phyloP scores from a whole-genome alignment of 306 rosid species.

The Casuarina glauca region DNA sequence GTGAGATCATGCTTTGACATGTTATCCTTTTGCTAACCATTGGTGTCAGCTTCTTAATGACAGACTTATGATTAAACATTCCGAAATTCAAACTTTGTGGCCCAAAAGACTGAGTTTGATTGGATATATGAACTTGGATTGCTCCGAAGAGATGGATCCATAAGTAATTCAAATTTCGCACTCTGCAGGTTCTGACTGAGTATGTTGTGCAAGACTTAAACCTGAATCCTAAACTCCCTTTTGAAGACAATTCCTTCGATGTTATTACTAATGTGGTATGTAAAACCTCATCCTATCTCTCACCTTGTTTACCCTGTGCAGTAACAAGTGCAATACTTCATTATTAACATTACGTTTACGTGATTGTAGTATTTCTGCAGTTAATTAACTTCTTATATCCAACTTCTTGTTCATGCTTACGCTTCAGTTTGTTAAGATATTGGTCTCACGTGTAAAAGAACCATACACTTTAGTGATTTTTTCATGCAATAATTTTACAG shows the following conservation, averaged over 20 bases:
- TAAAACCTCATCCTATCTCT: constrained; percentile 1
- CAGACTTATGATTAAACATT: background rate
- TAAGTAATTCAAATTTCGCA: constrained; percentile 23
- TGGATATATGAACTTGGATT: background rate
- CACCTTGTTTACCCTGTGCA: background rate
- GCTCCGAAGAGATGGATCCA: background rate
- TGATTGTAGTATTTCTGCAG: constrained; percentile 1
- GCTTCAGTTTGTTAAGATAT: constrained; percentile 4
- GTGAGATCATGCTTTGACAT: constrained; percentile 35
- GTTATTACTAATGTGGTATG: constrained; percentile 76
- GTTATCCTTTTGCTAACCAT: constrained; percentile 1
- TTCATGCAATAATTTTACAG: background rate
- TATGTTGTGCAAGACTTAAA: constrained; percentile 71
- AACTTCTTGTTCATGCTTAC: constrained; percentile 6
- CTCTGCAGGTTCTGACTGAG: constrained; percentile 67
- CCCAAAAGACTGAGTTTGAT: background rate
- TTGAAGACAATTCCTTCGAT: constrained; percentile 71
- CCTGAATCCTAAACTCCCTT: constrained; percentile 63
- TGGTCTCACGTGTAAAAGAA: background rate
- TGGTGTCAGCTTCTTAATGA: background rate
- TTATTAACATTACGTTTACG: background rate
- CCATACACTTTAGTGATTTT: constrained; percentile 7
- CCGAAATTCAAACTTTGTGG: background rate
- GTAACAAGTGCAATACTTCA: constrained; percentile 15
- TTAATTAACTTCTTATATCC: background rate